A percentile compares a stretch with the other conserved stretches of the same genome.
Evolutionary conservation across 108 stramenopile species (phyloP).

Genomic region (Nitzschia sp.): DNA sequence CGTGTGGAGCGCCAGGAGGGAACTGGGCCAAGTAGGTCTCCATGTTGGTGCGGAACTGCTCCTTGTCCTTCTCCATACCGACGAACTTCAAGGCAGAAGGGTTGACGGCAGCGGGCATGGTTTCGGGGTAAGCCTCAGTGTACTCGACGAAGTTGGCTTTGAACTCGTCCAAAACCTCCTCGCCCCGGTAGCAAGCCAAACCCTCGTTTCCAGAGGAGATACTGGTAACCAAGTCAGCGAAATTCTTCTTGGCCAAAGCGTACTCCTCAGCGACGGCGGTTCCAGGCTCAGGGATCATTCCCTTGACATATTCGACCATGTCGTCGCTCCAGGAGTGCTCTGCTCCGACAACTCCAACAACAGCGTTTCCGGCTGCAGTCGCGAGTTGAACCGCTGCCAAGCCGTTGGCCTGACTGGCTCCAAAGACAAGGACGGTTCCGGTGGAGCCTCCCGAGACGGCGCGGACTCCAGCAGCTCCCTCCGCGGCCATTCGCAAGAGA

Average conservation of each 20-base stretch:
- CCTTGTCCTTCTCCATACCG: conserved; percentile 82
- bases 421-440: conserved; percentile 79
- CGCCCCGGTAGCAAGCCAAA: conserved; percentile 31
- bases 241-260: conserved; percentile 74
- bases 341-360: conserved; percentile 77
- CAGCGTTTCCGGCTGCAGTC: conserved; percentile 54
- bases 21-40: conserved; percentile 75
- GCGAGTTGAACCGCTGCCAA: conserved; percentile 73
- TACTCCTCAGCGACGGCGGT: conserved; percentile 78
- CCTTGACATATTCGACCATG: conserved; percentile 74
- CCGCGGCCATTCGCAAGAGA: conserved; percentile 75
- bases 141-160: conserved; percentile 71
- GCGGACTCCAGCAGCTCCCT: conserved; percentile 74
- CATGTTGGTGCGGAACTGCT: conserved; percentile 72
- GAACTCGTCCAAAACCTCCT: conserved; percentile 66
- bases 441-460: conserved; percentile 33
- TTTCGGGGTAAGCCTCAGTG: conserved; percentile 61
- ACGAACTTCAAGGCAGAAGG: conserved; percentile 61
- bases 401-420: conserved; percentile 71
- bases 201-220: conserved; percentile 62
- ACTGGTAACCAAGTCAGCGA: conserved; percentile 62
- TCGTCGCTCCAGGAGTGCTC: conserved; percentile 75
- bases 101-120: conserved; percentile 71
- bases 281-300: conserved; percentile 74
- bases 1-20: conserved; percentile 64